Evolutionary conservation across 2,329 filamentous ascomycete species (phyloP), one percentile per base, ranked within the genome.

Genomic region (Fusarium pseudograminearum): DNA sequence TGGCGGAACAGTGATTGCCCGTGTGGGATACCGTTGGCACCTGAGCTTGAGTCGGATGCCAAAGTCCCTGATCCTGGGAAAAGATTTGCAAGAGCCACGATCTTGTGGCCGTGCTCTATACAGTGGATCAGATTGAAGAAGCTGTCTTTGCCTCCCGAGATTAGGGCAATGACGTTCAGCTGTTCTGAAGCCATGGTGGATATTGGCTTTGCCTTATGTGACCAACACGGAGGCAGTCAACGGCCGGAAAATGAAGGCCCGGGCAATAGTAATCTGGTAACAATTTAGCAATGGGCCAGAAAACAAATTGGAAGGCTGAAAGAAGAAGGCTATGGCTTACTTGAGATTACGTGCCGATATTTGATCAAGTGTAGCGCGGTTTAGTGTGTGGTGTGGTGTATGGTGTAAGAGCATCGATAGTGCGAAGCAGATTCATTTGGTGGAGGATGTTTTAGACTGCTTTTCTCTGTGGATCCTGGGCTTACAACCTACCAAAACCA

Each of bases 61-160:
- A 60, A 41, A 41, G 70, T 55, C 45, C 61, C 60, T 53, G 69
- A 42, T 36, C 62, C 69, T 50, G 73, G 95, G 77, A 94, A 87
- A 57, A 99, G 84, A 80, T 99, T 99, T 51, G 93, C 96, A 48
- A 99, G 84, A 10, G 96, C 96, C 52, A 98, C 88, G 47, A 99
- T 84, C 67, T 87, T 86, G 80, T 98, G 95, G 26, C 93, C 94
- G 78, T 97, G 92, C 62, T 89, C 88, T 70, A 93, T 84, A 80
- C 94, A 98, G 83, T 99, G 96, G 61, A 98, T 87, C 71, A 97
- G 87, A 22, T 93, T 95, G 83, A 92, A 98, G 79, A 99, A 91
- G 70, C 95, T 98, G 83, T 99, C 96, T 82, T 99, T 99, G 71
- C 96, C 96, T 64, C 96, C 96, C 22, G 96, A 99, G 70, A 99